Percentiles rank a stretch among this genome's conserved stretches.
These are phyloP conservation scores for Cordyceps farinosa DNA, from an alignment of 2,329 filamentous ascomycete genomes.

Conservation along the genomic window DNA sequence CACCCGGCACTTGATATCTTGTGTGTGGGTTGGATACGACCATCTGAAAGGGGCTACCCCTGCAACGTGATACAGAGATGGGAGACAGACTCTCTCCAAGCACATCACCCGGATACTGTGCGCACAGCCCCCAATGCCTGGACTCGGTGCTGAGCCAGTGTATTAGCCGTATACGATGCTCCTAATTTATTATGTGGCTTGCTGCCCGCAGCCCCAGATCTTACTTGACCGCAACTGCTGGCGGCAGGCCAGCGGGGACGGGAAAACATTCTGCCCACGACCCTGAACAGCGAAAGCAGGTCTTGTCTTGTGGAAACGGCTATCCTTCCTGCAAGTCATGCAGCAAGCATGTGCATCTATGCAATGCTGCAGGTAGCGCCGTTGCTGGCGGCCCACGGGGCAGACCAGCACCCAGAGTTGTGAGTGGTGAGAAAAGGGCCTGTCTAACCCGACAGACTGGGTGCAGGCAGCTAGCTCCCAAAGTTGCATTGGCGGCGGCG, in stretches of 20 bases:
- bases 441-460: conserved; percentile 7
- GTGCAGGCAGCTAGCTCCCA: not conserved
- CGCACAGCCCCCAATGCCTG: not conserved
- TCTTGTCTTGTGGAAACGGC: not conserved
- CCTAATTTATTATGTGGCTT: not conserved
- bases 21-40: too few relatives aligned
- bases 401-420: not conserved
- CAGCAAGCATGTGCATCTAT: conserved; percentile 1
- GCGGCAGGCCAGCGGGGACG: not conserved
- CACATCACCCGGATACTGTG: not conserved
- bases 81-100: not conserved
- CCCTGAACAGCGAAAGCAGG: not conserved
- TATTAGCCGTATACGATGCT: not conserved
- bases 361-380: not conserved
- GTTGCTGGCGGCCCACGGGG: not conserved
- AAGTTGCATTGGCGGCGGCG: conserved; percentile 12
- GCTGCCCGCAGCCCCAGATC: not conserved
- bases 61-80: not conserved
- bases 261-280: not conserved
- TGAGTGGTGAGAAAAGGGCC: not conserved
- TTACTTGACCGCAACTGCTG: not conserved
- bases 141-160: not conserved
- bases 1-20: not conserved
- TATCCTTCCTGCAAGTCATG: conserved; percentile 9
- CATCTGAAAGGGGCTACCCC: not conserved